These are phyloP conservation scores for Cladorrhinum sp. DNA, from an alignment of 2,329 filamentous ascomycete species.

Conservation along the genomic window DNA sequence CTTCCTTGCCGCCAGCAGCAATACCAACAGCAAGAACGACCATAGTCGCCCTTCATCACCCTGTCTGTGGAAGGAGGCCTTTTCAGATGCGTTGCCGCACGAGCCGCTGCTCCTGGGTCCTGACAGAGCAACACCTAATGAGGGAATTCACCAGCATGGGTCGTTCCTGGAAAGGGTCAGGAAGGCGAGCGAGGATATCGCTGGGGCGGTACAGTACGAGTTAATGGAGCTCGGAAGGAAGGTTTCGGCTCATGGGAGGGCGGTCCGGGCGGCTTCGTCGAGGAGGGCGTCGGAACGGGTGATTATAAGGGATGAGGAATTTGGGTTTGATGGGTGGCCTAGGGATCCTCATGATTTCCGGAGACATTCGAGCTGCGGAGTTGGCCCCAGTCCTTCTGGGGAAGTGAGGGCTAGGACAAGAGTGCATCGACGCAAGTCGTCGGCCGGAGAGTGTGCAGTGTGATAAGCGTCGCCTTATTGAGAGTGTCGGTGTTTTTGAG, in stretches of 20 bases:
- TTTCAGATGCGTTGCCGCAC: conserved; percentile 15
- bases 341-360: neutral
- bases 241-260: conserved; percentile 6
- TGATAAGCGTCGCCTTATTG: neutral
- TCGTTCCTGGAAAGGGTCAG: conserved; percentile 9
- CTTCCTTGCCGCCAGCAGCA: neutral
- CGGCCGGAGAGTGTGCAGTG: conserved; percentile 6
- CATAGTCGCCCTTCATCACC: conserved; percentile 11
- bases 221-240: conserved; percentile 13
- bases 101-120: conserved; percentile 23
- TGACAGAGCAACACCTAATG: neutral
- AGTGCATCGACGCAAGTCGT: neutral
- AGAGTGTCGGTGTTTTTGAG: neutral
- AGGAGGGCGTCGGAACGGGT: neutral
- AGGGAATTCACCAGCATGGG: neutral
- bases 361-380: neutral
- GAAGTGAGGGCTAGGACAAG: neutral
- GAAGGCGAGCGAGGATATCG: conserved; percentile 12
- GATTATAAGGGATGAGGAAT: conserved; percentile 5
- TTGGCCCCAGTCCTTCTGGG: neutral
- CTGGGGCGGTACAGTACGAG: conserved; percentile 13
- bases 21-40: neutral
- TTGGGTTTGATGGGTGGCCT: neutral
- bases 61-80: conserved; percentile 17
- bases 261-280: neutral